Evolutionary conservation across 371 early-diverging fungal genomes (phyloP), one percentile per base, ranked within the genome.

Genomic region (Haplosporangium sp.): DNA sequence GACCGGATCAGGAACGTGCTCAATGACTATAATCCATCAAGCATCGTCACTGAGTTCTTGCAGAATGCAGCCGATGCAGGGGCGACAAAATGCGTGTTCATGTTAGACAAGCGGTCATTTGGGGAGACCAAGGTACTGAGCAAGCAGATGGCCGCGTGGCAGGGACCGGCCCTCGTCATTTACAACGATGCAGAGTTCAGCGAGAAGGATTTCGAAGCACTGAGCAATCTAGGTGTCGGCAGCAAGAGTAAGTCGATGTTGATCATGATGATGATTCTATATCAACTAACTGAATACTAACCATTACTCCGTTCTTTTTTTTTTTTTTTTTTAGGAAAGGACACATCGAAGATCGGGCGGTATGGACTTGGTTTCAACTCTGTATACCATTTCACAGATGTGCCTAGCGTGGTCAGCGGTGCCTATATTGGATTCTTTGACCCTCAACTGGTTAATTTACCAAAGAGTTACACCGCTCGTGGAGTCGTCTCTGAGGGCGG

Each of bases 11-110:
- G 20, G 11, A 57, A 48, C 12, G 51, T 80, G 10, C 57, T 81
- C 11, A 73, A 80, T 59, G 81, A 81, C 64, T 81, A 80, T 51
- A 54, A 65, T 10, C 69, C 64, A 1, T 42, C 67, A 5, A 79
- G 61, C 36, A 65, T 82, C 23, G 64, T 82, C 29, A 46, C 56
- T 9, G 83, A 82, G 69, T 83, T 80, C 14, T 43, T 82, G 7
- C 83, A 82, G 57, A 82, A 82, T n/a, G 83, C 83, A 0, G 80
- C 77, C n/a, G 83, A 83, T 62, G 83, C 83, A n/a, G 68, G 81
- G 1, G 83, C 83, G 16, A 69, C 69, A 8, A 50, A 67, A 58
- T 83, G 69, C 42, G 56, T 41, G 11, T 68, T 83, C 47, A 63
- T 69, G 50, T 14, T 83, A 23, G 83, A 83, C 10, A 12, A 37